Conservation (phyloP, 1,284 basidiomycete species). For the Tilletia indica region DNA sequence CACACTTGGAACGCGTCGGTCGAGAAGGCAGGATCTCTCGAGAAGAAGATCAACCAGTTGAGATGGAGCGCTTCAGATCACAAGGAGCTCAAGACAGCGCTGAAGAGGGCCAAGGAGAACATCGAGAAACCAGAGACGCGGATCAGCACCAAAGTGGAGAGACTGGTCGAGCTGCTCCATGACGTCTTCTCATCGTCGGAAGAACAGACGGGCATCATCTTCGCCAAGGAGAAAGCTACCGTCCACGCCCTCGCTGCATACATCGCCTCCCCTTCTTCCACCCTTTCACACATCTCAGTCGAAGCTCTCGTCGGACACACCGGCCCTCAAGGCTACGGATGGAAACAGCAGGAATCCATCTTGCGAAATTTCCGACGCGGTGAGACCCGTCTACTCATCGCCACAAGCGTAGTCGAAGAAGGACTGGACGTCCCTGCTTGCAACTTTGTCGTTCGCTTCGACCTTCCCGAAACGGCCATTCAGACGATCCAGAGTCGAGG, state of each 20-base stretch:
- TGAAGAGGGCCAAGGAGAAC: not conserved
- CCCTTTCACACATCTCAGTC: too few species aligned
- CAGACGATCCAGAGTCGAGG: slow-evolving; percentile 8
- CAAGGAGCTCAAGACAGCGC: not conserved
- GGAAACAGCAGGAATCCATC: slow-evolving; percentile 32
- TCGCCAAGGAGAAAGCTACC: slow-evolving; percentile 3
- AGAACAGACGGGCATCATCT: not conserved
- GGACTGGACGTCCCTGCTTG: slow-evolving; percentile 41
- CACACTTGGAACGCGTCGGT: not conserved
- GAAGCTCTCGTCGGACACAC: slow-evolving; percentile 32
- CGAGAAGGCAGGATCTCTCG: not conserved
- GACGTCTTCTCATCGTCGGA: not conserved
- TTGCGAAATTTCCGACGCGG: slow-evolving; percentile 33
- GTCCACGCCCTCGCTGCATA: not conserved
- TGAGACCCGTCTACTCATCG: slow-evolving; percentile 37
- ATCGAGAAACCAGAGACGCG: not conserved
- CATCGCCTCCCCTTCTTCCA: not conserved
- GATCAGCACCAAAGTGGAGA: not conserved
- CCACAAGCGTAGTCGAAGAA: slow-evolving; percentile 44
- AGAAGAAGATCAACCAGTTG: slow-evolving; percentile 5
- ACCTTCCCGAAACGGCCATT: slow-evolving; percentile 7
- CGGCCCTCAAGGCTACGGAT: not conserved
- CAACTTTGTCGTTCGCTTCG: slow-evolving; percentile 38
- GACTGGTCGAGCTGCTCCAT: not conserved
- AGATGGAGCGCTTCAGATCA: not conserved